phyloP scores from a whole-genome alignment of 768 basidiomycete genomes.

The Tephrocybe sp. region DNA sequence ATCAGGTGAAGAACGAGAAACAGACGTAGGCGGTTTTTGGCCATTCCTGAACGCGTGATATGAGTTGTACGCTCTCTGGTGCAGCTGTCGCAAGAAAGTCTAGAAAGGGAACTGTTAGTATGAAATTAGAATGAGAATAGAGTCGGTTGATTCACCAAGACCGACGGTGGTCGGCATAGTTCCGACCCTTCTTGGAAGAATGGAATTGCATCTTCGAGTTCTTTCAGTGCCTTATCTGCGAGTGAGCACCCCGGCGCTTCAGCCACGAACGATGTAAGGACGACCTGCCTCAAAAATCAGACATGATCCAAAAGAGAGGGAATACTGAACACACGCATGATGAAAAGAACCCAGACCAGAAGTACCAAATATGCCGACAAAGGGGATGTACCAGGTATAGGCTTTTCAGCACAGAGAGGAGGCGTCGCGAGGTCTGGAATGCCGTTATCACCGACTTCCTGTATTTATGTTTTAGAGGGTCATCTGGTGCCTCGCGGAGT shows the following conservation, averaged over 20 bases:
- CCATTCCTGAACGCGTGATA: slow-evolving; percentile 27
- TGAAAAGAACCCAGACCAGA: slow-evolving; percentile 50
- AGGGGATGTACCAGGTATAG: slow-evolving; percentile 35
- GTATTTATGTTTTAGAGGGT: slow-evolving; percentile 43
- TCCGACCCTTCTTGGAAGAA: slow-evolving; percentile 43
- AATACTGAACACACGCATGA: slow-evolving; percentile 39
- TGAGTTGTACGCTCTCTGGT: slow-evolving; percentile 29
- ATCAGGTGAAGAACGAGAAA: slow-evolving; percentile 10
- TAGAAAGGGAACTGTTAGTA: slow-evolving; percentile 10
- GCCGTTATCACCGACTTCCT: slow-evolving; percentile 42
- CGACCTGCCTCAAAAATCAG: slow-evolving; percentile 27
- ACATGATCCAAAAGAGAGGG: neutral
- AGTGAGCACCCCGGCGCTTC: slow-evolving; percentile 43
- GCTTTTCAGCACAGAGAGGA: slow-evolving; percentile 37
- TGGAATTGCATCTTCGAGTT: slow-evolving; percentile 33
- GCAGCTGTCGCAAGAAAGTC: slow-evolving; percentile 36
- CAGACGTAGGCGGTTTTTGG: slow-evolving; percentile 4
- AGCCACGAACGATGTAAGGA: slow-evolving; percentile 43
- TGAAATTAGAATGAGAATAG: neutral
- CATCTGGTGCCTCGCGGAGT: slow-evolving; percentile 34
- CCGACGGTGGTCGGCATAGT: slow-evolving; percentile 32
- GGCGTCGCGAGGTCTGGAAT: slow-evolving; percentile 39
- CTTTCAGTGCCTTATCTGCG: slow-evolving; percentile 33
- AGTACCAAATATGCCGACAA: slow-evolving; percentile 40
- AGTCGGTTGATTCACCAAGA: slow-evolving; percentile 25